These are phyloP conservation scores for Hypoxylon cercidicola DNA, from an alignment of 495 filamentous ascomycete genomes.

Conservation along the genomic window DNA sequence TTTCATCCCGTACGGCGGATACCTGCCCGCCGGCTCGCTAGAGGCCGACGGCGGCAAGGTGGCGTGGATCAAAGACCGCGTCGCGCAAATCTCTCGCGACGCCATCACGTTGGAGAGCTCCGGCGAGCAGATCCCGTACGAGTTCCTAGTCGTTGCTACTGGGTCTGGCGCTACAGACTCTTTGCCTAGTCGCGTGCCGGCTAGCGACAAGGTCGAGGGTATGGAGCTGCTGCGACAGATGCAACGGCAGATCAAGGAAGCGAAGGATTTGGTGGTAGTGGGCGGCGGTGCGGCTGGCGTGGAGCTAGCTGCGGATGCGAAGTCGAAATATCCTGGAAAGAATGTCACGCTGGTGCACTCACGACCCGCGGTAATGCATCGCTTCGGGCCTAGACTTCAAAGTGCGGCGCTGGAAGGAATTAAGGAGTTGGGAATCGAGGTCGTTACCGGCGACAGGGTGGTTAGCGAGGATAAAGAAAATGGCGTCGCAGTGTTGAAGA, in stretches of 20 bases:
- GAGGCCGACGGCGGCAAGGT: slow-evolving; percentile 41
- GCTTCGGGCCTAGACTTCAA: slow-evolving; percentile 62
- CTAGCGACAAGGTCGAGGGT: slow-evolving; percentile 55
- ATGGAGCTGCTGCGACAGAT: slow-evolving; percentile 55
- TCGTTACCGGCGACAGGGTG: slow-evolving; percentile 41
- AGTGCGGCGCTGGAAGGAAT: slow-evolving; percentile 54
- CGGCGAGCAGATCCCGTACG: slow-evolving; percentile 59
- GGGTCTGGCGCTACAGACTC: slow-evolving; percentile 59
- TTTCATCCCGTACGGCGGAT: slow-evolving; percentile 60
- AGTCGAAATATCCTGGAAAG: slow-evolving; percentile 67
- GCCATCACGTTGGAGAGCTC: slow-evolving; percentile 43
- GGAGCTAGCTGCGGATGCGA: slow-evolving; percentile 69
- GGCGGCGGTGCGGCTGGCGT: slow-evolving; percentile 72
- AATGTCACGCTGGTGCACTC: slow-evolving; percentile 68
- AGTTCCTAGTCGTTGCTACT: slow-evolving; percentile 66
- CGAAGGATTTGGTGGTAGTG: slow-evolving; percentile 63
- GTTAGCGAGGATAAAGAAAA: slow-evolving; percentile 34
- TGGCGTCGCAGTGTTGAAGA: slow-evolving; percentile 39
- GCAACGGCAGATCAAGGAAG: slow-evolving; percentile 48
- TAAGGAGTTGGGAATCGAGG: slow-evolving; percentile 53
- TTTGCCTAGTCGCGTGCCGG: slow-evolving; percentile 63
- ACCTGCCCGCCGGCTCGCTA: slow-evolving; percentile 38
- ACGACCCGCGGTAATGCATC: slow-evolving; percentile 60
- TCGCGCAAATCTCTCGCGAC: slow-evolving; percentile 33
- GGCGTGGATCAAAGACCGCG: slow-evolving; percentile 52